Evolutionary conservation across 441 rosid species (phyloP), one percentile per base, ranked within the genome.

Genomic region (Kokia cookei): DNA sequence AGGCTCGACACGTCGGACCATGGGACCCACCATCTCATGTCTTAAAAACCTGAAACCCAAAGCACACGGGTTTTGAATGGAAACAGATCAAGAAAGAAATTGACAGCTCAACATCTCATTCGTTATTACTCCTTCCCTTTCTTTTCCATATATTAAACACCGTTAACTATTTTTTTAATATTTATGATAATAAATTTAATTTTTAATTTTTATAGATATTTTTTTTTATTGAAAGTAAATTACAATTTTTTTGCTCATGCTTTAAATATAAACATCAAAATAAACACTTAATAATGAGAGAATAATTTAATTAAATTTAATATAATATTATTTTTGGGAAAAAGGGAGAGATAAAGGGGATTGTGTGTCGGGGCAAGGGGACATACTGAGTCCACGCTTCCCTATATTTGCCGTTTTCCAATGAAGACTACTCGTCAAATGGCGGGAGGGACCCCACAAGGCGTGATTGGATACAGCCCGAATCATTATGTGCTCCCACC

Each of bases 381-480:
- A 64, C 86, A 78, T 7, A 27, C 26, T 2, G 53, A 15, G 73
- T 42, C 68, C 79, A 57, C 77, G 48, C 65, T 59, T 42, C 69
- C 62, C 32, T 58, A n/a, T 55, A 14, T 15, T 45, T 45, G 0
- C 11, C 1, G 1, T 50, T 15, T 50, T 47, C 51, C 40, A 5
- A 29, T 29, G 3, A 29, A 29, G 5, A 29, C 35, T 3, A 29
- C 35, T 29, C 35, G 4, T 22, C 11, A 35, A 65, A 66, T 24
- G 29, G 77, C n/a, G 66, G 26, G 47, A 35, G 22, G 22, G 22
- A 19, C 22, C 22, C 22, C 22, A 19, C 22, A 14, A 72, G 66
- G 19, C 7, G 1, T 58, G 75, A 73, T 76, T 65, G 8, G n/a
- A 37, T 32, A 27, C 65, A 59, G 15, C 5, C 43, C 22, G 59